Evolutionary conservation across 169 alveolate species (phyloP), one percentile per base, ranked within the genome.

Genomic region (Eimeria acervulina): DNA sequence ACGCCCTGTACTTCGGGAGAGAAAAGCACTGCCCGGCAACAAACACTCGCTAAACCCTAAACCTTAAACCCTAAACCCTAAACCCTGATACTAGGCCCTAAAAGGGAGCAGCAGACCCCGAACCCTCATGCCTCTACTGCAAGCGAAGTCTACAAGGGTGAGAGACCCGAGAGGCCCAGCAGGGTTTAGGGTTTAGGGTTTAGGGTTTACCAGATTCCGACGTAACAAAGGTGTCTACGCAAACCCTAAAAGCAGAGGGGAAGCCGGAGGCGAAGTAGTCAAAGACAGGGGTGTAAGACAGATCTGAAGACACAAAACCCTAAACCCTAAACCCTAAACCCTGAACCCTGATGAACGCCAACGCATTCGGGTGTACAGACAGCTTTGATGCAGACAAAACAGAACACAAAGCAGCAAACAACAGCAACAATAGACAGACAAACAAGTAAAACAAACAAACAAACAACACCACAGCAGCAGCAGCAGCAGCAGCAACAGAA

Each of bases 231-330:
- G 17, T 36, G 52, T 81, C 96, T 33, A 90, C 85, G 78, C 89
- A 28, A 42, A 94, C 89, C 21, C 94, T n/a, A 83, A 81, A 94
- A 5, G 78, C 96, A 15, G 93, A 59, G 40, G 90, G 94, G 38
- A n/a, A 87, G 42, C 51, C n/a, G 36, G 42, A 23, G 90, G 63
- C 17, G 93, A 96, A 98, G 96, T 97, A 98, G 83, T 97, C 98
- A 96, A 99, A 99, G 47, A 99, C 98, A 5, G 99, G 99, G 76
- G 97, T 97, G 97, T 99, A 98, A 61, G 97, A 97, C 81, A 94
- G 96, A 42, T 99, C 99, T 42, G 95, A 63, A 47, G 55, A 47
- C 5, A 12, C 55, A 47, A 47, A 47, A 5, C 55, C 5, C 55
- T 47, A 47, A 47, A 47, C 55, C 55, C n/a, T 63, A 28, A 63